Evolutionary conservation across 1,284 basidiomycete genomes (phyloP).

Genomic region (Pseudozyma flocculosa): DNA sequence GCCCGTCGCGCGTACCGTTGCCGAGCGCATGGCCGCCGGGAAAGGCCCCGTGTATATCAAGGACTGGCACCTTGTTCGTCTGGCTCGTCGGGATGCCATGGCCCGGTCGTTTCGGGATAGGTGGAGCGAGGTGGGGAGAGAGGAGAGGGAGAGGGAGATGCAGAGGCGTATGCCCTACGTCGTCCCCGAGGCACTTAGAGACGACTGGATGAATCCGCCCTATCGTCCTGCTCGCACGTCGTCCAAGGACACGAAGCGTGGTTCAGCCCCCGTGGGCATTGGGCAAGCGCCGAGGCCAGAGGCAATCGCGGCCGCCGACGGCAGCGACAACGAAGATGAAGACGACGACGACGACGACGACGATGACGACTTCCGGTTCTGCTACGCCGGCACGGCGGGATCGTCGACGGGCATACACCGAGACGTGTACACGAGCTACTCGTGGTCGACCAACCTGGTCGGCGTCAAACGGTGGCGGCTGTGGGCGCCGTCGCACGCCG

Average conservation of each 20-base stretch:
- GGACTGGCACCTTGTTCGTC: slow-evolving; percentile 64
- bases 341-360: not conserved
- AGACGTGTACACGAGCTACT: slow-evolving; percentile 62
- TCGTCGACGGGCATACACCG: slow-evolving; percentile 42
- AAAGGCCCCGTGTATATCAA: slow-evolving; percentile 62
- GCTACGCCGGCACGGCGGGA: slow-evolving; percentile 41
- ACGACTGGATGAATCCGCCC: slow-evolving; percentile 62
- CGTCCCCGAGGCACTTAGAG: slow-evolving; percentile 61
- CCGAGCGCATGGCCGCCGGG: not conserved
- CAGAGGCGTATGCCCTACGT: slow-evolving; percentile 58
- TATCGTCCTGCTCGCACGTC: too few relatives aligned
- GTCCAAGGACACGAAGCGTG: too few relatives aligned
- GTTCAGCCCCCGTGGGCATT: too few relatives aligned
- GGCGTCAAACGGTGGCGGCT: slow-evolving; percentile 65
- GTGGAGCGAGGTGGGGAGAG: slow-evolving; percentile 2
- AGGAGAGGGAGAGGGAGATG: not conserved
- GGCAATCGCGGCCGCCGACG: too few relatives aligned
- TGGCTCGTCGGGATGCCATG: slow-evolving; percentile 47
- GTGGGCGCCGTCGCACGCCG: slow-evolving; percentile 60
- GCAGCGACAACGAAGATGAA: too few relatives aligned
- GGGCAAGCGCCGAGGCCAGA: too few relatives aligned
- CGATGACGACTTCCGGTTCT: slow-evolving; percentile 61
- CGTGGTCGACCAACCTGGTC: slow-evolving; percentile 65
- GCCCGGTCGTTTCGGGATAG: slow-evolving; percentile 1
- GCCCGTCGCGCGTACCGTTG: too few relatives aligned